phyloP scores from a whole-genome alignment of 2,329 filamentous ascomycete species.

The Lanzia echinophila region DNA sequence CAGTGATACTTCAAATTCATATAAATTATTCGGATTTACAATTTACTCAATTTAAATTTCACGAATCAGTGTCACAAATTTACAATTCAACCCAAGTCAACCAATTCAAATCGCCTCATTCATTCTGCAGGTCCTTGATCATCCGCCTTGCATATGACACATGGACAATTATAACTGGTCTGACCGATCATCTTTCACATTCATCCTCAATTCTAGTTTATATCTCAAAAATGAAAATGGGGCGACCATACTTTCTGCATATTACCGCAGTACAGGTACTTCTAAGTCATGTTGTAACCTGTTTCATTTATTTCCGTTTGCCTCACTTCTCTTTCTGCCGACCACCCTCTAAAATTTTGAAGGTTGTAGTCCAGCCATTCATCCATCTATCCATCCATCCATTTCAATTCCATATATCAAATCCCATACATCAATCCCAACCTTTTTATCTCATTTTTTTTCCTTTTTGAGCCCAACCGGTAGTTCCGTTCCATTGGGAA shows the following conservation, averaged over 20 bases:
- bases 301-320: not conserved
- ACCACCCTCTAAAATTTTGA: not conserved
- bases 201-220: not conserved
- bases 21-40: not conserved
- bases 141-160: slow-evolving; percentile 1
- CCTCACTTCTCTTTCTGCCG: not conserved
- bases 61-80: not conserved
- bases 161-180: not conserved
- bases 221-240: not conserved
- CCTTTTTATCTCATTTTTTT: not conserved
- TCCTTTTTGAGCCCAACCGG: not conserved
- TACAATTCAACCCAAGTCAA: not conserved
- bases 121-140: slow-evolving; percentile 1
- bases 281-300: not conserved
- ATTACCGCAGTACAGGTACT: not conserved
- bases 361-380: not conserved
- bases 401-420: no score
- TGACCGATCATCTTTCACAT: not conserved
- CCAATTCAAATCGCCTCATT: not conserved
- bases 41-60: not conserved
- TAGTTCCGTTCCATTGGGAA: not conserved
- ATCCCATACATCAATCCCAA: not conserved
- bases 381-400: not conserved
- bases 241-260: not conserved
- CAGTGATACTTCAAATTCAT: not conserved